Conservation (phyloP, 257 asterid genomes). For the Verbena officinalis region DNA sequence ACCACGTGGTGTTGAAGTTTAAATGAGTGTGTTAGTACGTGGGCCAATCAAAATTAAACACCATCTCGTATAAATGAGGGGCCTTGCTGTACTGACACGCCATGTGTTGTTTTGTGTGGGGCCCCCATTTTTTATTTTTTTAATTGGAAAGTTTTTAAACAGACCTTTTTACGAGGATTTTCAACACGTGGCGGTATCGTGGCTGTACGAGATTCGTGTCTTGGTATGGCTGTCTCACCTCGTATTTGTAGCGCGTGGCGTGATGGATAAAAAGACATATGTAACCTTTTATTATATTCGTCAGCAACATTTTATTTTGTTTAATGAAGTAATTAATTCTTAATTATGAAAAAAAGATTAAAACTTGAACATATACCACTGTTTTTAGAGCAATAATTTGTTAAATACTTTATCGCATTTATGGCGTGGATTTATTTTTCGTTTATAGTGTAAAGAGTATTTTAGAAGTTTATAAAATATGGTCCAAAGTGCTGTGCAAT, state of each 20-base stretch:
- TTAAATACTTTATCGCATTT: no score
- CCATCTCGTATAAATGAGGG: neutral
- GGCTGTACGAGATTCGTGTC: conserved; percentile 33
- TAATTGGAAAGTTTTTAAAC: neutral
- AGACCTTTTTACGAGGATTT: conserved; percentile 27
- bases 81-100: conserved; percentile 52
- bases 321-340: no score
- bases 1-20: conserved; percentile 41
- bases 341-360: no score
- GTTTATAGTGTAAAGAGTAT: no score
- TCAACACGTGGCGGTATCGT: conserved; percentile 53
- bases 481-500: no score
- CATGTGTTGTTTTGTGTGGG: conserved; percentile 28
- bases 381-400: no score
- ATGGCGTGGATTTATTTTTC: no score
- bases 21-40: conserved; percentile 25
- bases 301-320: no score
- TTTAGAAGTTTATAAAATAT: no score
- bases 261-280: neutral
- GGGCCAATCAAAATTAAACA: conserved; percentile 48
- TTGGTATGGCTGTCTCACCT: conserved; percentile 18
- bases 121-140: conserved; percentile 27
- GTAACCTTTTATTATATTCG: no score
- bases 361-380: no score
- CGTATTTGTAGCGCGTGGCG: conserved; percentile 17